Evolutionary conservation across 2,329 filamentous ascomycete species (phyloP).

Genomic region (Apiospora saccharicola): DNA sequence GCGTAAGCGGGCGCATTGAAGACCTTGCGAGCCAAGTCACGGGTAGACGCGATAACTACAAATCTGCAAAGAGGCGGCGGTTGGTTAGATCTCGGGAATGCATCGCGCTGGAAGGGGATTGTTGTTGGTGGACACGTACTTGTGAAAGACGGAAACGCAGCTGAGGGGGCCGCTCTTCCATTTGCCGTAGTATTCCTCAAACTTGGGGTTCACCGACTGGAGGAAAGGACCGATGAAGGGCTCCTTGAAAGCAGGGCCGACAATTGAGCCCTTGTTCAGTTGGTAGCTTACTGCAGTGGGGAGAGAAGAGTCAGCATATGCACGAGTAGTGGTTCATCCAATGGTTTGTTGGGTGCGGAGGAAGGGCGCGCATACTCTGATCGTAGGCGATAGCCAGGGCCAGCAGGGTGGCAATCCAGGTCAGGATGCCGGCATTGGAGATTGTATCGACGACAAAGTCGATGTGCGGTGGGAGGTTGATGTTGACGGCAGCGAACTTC

Average conservation of each 20-base stretch:
- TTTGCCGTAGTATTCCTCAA: slow-evolving; percentile 89
- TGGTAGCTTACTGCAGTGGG: slow-evolving; percentile 72
- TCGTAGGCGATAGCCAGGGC: slow-evolving; percentile 82
- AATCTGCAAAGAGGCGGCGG: slow-evolving; percentile 66
- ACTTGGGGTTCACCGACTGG: slow-evolving; percentile 89
- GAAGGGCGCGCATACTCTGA: slow-evolving; percentile 71
- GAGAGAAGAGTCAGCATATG: slow-evolving; percentile 28
- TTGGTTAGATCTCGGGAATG: slow-evolving; percentile 18
- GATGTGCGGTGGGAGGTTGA: slow-evolving; percentile 59
- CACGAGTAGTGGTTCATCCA: slow-evolving; percentile 12
- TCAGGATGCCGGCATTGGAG: slow-evolving; percentile 65
- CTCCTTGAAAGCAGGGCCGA: slow-evolving; percentile 76
- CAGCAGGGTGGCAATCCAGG: slow-evolving; percentile 74
- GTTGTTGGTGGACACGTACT: slow-evolving; percentile 63
- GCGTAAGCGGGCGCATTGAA: slow-evolving; percentile 93
- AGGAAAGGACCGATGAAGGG: slow-evolving; percentile 97
- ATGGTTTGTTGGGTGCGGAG: slow-evolving; percentile 27
- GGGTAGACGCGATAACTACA: slow-evolving; percentile 93
- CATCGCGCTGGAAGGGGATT: neutral
- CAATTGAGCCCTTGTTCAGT: slow-evolving; percentile 77
- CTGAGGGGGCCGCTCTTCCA: slow-evolving; percentile 91
- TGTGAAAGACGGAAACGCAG: slow-evolving; percentile 99
- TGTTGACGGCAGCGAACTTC: slow-evolving; percentile 54
- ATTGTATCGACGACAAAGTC: slow-evolving; percentile 62
- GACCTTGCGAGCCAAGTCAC: slow-evolving; percentile 94